Evolutionary conservation across 345 rosid species (phyloP), one percentile per base, ranked within the genome.

Genomic region (Populus davidiana): DNA sequence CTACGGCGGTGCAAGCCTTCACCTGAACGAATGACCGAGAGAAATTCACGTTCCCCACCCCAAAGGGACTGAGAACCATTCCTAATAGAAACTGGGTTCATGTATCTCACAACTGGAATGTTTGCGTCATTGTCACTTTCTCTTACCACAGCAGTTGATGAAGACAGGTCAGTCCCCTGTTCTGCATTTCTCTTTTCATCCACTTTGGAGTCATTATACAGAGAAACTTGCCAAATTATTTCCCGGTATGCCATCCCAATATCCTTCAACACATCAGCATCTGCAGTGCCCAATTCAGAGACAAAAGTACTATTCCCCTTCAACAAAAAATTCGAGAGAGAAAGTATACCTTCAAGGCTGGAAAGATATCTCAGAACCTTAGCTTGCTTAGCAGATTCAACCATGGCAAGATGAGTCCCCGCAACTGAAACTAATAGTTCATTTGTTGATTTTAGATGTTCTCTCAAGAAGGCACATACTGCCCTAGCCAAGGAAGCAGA

Each of bases 181-280:
- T 86, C 97, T 77, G 82, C 75, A 86, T 71, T 80, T 61, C 74
- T 84, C 83, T 86, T 91, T 73, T 88, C 97, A 78, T 88, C 97
- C 74, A 86, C 89, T 90, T 91, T 89, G 78, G 91, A 83, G 80
- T 91, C 96, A 78, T 85, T 86, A 75, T 86, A 89, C 83, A 86
- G 76, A 71, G 99, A 90, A 79, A 93, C 84, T 81, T 95, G 99
- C 99, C 99, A 95, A 64, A 91, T 83, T 41, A 89, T 84, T 82
- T 92, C 94, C 86, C 83, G 81, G 83, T 95, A 95, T 67, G 87
- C 80, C 86, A 79, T 77, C 75, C 99, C 96, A 80, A 95, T 86
- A 84, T 91, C 93, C 87, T 86, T 95, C 87, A 95, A 75, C 64
- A 91, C 89, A 85, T 93, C 99, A 81, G 94, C 97, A 88, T 95